Conservation (phyloP, 768 basidiomycete genomes). For the Aureoboletus auriporus region DNA sequence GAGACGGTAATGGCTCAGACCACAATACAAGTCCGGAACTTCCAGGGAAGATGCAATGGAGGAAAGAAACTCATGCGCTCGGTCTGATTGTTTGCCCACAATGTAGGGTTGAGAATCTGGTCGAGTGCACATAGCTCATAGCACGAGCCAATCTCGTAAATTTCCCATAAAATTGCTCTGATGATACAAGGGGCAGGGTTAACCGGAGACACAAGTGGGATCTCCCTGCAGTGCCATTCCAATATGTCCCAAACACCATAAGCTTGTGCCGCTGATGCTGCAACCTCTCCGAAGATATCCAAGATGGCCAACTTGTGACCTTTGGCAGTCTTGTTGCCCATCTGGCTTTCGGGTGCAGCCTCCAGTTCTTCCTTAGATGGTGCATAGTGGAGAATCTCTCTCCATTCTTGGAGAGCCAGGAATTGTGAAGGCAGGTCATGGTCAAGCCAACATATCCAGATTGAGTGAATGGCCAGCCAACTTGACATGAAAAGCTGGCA, state of each 20-base stretch:
- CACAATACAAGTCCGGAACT: neutral
- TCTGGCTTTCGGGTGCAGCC: neutral
- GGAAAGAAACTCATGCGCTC: neutral
- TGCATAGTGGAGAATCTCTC: too few relatives aligned
- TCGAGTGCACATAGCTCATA: conserved; percentile 21
- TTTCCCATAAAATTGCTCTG: conserved; percentile 14
- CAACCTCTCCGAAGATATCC: conserved; percentile 3
- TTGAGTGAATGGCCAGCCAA: conserved; percentile 5
- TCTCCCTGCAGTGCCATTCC: neutral
- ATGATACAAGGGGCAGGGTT: conserved; percentile 1
- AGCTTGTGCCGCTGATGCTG: neutral
- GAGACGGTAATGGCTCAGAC: too few relatives aligned
- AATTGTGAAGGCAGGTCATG: neutral
- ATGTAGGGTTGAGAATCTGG: neutral
- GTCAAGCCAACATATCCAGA: conserved; percentile 5
- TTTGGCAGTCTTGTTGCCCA: neutral
- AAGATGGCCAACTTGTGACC: neutral
- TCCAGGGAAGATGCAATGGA: neutral
- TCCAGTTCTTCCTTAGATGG: neutral
- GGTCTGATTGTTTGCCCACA: conserved; percentile 3
- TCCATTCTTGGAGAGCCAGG: conserved; percentile 7
- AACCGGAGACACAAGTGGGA: neutral
- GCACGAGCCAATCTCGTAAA: conserved; percentile 16
- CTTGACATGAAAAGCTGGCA: conserved; percentile 4
- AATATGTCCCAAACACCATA: neutral